Evolutionary conservation across 306 rosid genomes (phyloP), one percentile per base, ranked within the genome.

Genomic region (Vigna unguiculata): DNA sequence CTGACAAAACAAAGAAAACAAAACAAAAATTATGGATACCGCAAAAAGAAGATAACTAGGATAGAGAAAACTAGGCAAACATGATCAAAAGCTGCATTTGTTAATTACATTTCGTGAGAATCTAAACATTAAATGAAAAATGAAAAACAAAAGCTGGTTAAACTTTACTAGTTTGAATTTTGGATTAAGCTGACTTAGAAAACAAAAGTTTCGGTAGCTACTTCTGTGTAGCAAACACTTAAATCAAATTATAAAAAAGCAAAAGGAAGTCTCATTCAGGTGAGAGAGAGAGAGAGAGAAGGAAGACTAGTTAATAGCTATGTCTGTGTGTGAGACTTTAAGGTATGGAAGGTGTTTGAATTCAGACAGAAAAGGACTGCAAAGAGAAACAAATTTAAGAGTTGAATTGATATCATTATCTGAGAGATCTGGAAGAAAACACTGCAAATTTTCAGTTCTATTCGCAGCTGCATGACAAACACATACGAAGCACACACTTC

Each of bases 401-500:
- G 71, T 16, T 24, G 52, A 47, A 69, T 61, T 77, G 68, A 41
- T 68, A 69, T 77, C 74, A 75, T 74, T 71, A 68, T 66, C 74
- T 69, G 81, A 68, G 75, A 21, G 43, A 59, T 86, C 81, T 52
- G 78, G 74, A 53, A 48, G 75, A 79, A 24, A 79, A 79, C 36
- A 81, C 81, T 77, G 78, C 78, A 79, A 65, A 60, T 80, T 79
- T 68, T 75, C 74, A 73, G 85, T 79, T 82, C 17, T 76, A 17
- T n/a, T 17, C 1, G 58, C 60, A 61, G 47, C 70, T 71, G 57
- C 85, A 71, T 76, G 86, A 78, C 83, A 79, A 65, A 63, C 71
- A 69, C 41, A 68, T 10, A 49, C 19, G 24, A 62, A 86, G 89
- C 92, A 80, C 90, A 79, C 81, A 89, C 80, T 89, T 85, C 92